Evolutionary conservation across 305 asterid species (phyloP).

Genomic region (Caryopteris hybrid): DNA sequence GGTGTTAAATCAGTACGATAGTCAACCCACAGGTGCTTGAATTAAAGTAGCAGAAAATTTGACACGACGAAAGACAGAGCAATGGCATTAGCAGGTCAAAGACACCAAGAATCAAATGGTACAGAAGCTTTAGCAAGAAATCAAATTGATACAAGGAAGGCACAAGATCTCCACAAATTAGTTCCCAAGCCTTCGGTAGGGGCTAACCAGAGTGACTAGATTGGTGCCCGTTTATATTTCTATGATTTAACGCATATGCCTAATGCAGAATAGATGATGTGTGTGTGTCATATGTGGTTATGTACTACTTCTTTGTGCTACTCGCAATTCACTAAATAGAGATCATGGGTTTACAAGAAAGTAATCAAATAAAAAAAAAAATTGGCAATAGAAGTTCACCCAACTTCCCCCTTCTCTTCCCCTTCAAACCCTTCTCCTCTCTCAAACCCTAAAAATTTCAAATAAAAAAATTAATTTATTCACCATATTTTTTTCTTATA

Average conservation of each 20-base stretch:
- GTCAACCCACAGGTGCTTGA: neutral
- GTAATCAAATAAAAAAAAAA: no score
- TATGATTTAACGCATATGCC: neutral
- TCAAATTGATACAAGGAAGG: conserved; percentile 1
- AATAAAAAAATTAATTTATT: no score
- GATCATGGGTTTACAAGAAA: no score
- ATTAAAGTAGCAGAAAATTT: neutral
- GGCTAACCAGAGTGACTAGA: neutral
- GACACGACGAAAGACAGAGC: neutral
- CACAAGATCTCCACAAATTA: neutral
- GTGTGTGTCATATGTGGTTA: neutral
- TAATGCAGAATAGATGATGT: neutral
- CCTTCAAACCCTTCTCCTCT: no score
- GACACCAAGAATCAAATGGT: neutral
- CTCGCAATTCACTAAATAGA: neutral
- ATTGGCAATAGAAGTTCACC: neutral
- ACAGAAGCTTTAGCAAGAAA: conserved; percentile 6
- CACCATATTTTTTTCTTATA: no score
- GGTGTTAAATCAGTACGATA: neutral
- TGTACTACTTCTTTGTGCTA: neutral
- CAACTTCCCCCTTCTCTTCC: neutral
- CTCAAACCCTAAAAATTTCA: no score
- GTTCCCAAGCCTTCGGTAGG: neutral
- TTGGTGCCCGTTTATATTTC: neutral
- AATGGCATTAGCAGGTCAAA: neutral